These are phyloP conservation scores for Boletus hoseneyae DNA, from an alignment of 1,284 basidiomycete genomes.

Conservation along the genomic window DNA sequence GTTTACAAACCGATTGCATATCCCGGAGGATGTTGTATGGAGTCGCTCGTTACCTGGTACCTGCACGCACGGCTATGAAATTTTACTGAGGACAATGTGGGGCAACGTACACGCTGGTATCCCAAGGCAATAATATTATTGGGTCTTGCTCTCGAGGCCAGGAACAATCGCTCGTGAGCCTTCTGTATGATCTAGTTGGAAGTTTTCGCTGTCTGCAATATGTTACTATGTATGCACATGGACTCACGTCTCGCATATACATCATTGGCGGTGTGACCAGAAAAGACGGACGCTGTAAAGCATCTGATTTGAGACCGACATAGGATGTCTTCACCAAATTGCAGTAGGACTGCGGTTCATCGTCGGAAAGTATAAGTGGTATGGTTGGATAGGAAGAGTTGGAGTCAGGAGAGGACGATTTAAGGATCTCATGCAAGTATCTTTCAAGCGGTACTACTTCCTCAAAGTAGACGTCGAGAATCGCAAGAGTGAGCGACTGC, in stretches of 20 bases:
- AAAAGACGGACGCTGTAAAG: conserved; percentile 25
- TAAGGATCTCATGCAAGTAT: conserved; percentile 42
- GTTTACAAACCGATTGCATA: conserved; percentile 68
- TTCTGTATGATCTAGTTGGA: conserved; percentile 52
- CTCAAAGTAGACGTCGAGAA: conserved; percentile 39
- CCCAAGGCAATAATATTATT: conserved; percentile 64
- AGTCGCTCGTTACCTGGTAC: conserved; percentile 10
- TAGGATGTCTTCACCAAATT: conserved; percentile 44
- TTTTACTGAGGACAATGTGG: not conserved
- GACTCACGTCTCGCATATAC: conserved; percentile 54
- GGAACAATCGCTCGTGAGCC: conserved; percentile 53
- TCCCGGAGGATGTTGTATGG: conserved; percentile 32
- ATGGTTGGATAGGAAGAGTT: not conserved
- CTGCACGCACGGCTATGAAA: conserved; percentile 9
- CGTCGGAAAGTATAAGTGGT: conserved; percentile 20
- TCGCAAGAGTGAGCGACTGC: conserved; percentile 16
- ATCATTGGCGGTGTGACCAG: conserved; percentile 38
- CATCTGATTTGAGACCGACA: conserved; percentile 37
- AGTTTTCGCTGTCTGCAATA: not conserved
- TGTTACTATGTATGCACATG: not conserved
- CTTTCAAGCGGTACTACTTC: conserved; percentile 37
- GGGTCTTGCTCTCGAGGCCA: conserved; percentile 35
- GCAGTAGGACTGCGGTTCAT: conserved; percentile 38
- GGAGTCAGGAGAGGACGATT: conserved; percentile 5
- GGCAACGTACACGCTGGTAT: conserved; percentile 51